Conservation (phyloP, 768 basidiomycete genomes). For the Tylopilus plumbeoviolaceoides region DNA sequence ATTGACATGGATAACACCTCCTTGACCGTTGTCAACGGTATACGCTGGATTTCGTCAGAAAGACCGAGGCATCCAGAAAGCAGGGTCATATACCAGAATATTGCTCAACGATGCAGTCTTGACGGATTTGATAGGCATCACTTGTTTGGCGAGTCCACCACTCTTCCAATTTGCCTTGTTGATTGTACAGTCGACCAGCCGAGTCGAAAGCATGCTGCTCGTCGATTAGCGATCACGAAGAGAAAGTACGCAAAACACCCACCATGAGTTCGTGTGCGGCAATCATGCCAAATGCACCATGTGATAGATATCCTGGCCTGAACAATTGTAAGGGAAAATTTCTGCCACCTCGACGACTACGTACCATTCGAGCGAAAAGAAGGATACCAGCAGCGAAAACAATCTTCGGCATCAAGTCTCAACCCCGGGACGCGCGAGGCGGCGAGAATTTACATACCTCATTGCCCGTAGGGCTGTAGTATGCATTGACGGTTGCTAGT, state of each 20-base stretch:
- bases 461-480: constrained; percentile 82
- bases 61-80: not conserved
- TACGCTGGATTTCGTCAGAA: constrained; percentile 47
- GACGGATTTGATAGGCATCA: constrained; percentile 74
- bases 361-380: constrained; percentile 79
- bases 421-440: not conserved
- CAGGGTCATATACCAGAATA: constrained; percentile 63
- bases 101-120: constrained; percentile 88
- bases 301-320: constrained; percentile 87
- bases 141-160: constrained; percentile 95
- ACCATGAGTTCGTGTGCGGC: constrained; percentile 92
- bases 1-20: constrained; percentile 80
- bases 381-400: constrained; percentile 96
- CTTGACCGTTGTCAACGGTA: constrained; percentile 80
- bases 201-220: constrained; percentile 86
- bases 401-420: constrained; percentile 45
- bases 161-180: constrained; percentile 78
- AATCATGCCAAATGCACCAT: constrained; percentile 90
- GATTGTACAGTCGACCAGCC: constrained; percentile 85
- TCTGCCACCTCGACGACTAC: constrained; percentile 7
- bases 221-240: not conserved
- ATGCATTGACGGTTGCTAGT: constrained; percentile 83
- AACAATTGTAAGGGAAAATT: constrained; percentile 9
- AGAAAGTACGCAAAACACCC: constrained; percentile 16
- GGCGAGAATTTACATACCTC: constrained; percentile 47